A percentile compares a stretch with the other conserved stretches of the same genome.
These are phyloP conservation scores for Suhomyces anneliseae DNA, from an alignment of 1,139 yeast genomes.

Conservation along the genomic window DNA sequence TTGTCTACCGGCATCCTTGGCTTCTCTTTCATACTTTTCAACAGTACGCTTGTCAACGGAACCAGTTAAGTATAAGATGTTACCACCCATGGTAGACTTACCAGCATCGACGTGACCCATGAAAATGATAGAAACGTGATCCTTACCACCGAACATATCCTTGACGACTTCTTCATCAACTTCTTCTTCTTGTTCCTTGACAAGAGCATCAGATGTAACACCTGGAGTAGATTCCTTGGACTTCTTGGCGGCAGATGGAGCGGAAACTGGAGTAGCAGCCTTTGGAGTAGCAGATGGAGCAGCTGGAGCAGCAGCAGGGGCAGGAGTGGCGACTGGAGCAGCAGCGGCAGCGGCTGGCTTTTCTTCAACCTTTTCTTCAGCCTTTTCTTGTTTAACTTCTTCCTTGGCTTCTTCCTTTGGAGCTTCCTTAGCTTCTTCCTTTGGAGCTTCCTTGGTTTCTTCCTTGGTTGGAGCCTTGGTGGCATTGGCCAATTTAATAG, in stretches of 20 bases:
- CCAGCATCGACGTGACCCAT: constrained; percentile 99
- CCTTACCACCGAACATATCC: constrained; percentile 96
- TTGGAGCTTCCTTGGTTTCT: constrained; percentile 22
- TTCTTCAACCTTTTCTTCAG: constrained; percentile 22
- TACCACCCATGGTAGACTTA: constrained; percentile 99
- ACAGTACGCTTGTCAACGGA: constrained; percentile 99
- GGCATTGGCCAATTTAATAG: constrained; percentile 66
- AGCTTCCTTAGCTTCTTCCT: constrained; percentile 15
- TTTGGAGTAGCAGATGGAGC: constrained; percentile 13
- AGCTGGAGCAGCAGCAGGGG: constrained; percentile 17
- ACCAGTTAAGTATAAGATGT: constrained; percentile 86
- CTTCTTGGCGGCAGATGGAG: constrained; percentile 15
- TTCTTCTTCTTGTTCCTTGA: constrained; percentile 78
- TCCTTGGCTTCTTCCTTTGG: constrained; percentile 12
- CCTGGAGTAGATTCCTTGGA: constrained; percentile 24
- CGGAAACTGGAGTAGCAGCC: constrained; percentile 10
- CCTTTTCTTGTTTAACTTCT: constrained; percentile 9
- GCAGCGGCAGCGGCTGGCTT: constrained; percentile 22
- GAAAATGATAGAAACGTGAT: constrained; percentile 91
- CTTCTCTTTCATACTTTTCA: constrained; percentile 96
- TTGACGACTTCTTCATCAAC: constrained; percentile 85
- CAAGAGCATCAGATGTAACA: constrained; percentile 49
- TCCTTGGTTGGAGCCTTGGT: constrained; percentile 37
- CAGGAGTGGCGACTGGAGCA: constrained; percentile 18
- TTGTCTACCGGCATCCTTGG: constrained; percentile 98